A percentile compares a stretch with the other conserved stretches of the same genome.
These are phyloP conservation scores for Hypomontagnella submonticulosa DNA, from an alignment of 495 filamentous ascomycete genomes.

Conservation along the genomic window DNA sequence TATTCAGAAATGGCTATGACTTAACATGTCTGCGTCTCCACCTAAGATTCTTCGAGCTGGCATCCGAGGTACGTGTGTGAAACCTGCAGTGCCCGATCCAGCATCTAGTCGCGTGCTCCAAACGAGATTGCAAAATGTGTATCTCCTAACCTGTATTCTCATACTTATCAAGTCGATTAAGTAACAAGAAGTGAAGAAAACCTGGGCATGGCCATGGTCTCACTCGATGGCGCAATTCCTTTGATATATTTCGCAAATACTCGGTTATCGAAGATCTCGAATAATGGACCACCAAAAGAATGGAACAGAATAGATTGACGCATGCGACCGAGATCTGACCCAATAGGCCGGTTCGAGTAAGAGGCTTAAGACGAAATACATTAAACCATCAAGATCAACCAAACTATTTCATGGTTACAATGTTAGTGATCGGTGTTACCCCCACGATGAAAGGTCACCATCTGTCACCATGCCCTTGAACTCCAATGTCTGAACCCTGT, in stretches of 20 bases:
- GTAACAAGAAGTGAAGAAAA: not conserved
- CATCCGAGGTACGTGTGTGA: not conserved
- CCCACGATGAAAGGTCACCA: conserved; percentile 18
- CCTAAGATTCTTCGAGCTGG: not conserved
- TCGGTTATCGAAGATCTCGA: conserved; percentile 4
- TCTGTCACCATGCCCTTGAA: conserved; percentile 4
- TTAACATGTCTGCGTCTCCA: not conserved
- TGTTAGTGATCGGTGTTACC: conserved; percentile 25
- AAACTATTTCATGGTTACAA: not conserved
- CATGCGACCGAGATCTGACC: conserved; percentile 32
- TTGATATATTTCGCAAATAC: conserved; percentile 3
- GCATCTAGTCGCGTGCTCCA: not conserved
- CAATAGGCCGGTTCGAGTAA: conserved; percentile 28
- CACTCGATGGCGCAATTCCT: conserved; percentile 19
- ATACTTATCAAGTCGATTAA: no score
- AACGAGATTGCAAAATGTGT: no score
- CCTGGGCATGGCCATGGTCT: not conserved
- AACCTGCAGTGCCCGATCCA: conserved; percentile 8
- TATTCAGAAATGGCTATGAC: no score
- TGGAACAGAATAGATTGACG: conserved; percentile 6
- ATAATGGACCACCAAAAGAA: not conserved
- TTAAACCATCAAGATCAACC: no score
- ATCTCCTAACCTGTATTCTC: no score
- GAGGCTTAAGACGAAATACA: conserved; percentile 1
- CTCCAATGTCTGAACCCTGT: not conserved